A percentile compares a stretch with the other conserved stretches of the same genome.
Evolutionary conservation across 768 basidiomycete species (phyloP).

Genomic region (Lactarius trivialis): DNA sequence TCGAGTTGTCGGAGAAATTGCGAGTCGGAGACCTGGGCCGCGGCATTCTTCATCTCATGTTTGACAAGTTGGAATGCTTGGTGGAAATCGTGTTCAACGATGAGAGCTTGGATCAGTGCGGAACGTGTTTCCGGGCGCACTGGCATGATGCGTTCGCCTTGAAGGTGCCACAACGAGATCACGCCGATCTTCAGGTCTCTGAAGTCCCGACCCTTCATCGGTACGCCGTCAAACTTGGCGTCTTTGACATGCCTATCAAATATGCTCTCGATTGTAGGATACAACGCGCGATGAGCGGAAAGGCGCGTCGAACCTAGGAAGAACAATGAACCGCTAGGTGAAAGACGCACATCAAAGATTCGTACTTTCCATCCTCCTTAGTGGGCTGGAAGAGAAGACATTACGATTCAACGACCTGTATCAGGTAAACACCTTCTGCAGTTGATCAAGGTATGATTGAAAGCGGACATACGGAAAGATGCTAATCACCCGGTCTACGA

Average conservation of each 20-base stretch:
- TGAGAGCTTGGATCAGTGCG: background rate
- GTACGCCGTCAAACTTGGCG: background rate
- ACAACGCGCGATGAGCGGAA: background rate
- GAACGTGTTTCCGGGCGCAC: background rate
- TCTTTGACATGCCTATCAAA: background rate
- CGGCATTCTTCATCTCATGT: conserved; percentile 3
- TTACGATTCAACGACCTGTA: background rate
- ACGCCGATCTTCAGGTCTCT: background rate
- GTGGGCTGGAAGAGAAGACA: background rate
- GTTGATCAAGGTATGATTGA: background rate
- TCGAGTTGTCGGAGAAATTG: conserved; percentile 12
- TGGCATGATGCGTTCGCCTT: background rate
- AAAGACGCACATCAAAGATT: background rate
- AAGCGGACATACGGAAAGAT: conserved; percentile 4
- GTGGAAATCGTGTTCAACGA: background rate
- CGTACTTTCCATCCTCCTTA: background rate
- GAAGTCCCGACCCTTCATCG: background rate
- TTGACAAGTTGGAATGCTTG: background rate
- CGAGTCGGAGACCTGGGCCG: background rate
- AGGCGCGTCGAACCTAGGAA: background rate
- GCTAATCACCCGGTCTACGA: background rate
- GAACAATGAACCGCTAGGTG: background rate
- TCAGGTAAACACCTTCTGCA: background rate
- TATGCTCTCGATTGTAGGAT: background rate
- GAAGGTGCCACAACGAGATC: background rate